Percentiles rank a stretch among this genome's conserved stretches.
These are phyloP conservation scores for Diaporthe citrichinensis DNA, from an alignment of 2,329 filamentous ascomycete genomes.

Conservation along the genomic window DNA sequence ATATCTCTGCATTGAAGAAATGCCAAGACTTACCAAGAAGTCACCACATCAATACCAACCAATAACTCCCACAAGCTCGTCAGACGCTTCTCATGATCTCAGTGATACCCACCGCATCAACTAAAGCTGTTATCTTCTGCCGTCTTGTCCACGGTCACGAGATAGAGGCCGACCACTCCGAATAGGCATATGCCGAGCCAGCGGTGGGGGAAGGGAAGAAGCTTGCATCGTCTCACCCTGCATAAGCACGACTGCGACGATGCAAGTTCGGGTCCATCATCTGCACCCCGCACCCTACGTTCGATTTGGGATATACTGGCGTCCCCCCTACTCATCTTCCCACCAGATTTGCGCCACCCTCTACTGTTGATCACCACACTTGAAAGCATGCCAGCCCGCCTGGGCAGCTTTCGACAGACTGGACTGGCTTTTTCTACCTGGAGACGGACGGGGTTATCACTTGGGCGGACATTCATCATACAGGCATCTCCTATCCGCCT, in stretches of 20 bases:
- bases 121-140: neutral
- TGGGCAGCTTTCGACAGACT: neutral
- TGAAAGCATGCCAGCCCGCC: neutral
- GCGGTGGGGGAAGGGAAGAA: neutral
- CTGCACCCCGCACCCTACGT: constrained; percentile 22
- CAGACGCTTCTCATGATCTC: neutral
- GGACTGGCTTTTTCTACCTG: neutral
- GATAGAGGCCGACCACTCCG: neutral
- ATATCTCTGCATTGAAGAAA: neutral
- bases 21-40: neutral
- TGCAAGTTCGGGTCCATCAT: constrained; percentile 17
- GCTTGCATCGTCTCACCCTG: neutral
- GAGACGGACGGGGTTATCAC: too few species aligned
- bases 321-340: neutral
- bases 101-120: too few species aligned
- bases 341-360: too few species aligned
- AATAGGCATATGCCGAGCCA: neutral
- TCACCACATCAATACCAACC: neutral
- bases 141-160: neutral
- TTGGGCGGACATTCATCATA: too few species aligned
- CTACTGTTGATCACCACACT: neutral
- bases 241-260: constrained; percentile 6
- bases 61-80: too few species aligned
- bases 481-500: neutral
- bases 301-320: constrained; percentile 8